Base-by-base conservation (phyloP, 768 basidiomycete genomes). In the Gymnopilus dilepis region DNA sequence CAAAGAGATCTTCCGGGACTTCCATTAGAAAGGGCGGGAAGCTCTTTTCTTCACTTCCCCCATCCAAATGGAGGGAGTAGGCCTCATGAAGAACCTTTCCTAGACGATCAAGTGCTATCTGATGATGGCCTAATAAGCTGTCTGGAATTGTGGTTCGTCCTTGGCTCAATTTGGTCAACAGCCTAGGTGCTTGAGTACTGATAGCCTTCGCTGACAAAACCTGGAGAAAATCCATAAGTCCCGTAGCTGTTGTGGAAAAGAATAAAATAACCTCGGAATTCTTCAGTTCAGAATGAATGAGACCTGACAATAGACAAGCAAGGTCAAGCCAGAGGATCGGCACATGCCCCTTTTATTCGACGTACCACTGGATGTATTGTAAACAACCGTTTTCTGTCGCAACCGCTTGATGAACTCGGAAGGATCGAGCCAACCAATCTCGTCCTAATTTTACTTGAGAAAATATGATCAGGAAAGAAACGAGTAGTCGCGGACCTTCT, bases 11-110 rank as follows among this genome's bases (percentile, higher is more conserved):
- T 55, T 45, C 53, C 4, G 59, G 37, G 7, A 11, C 43, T 28
- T 60, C 59, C 59, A 54, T 60, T 11, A 60, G n/a, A 21, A 55
- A 60, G 21, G 59, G 40, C 7, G 53, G 53, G 9, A 60, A 47
- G 2, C 19, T 24, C 12, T 41, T 6, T 6, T 21, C 22, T 8
- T 37, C 37, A 7, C 28, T 31, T 40, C 37, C 59, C 34, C 50
- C 17, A 17, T 60, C 22, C 21, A 33, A 4, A 2, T 45, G 38
- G 8, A 52, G 22, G 17, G 40, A 13, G 41, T 60, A 60, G 17
- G 19, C 30, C 6, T 15, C 12, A 13, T 33, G 51, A n/a, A 55
- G 45, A 21, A 28, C 37, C 12, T 47, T 7, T 7, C 13, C 12
- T 31, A 60, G 30, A 22, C 54, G 41, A 17, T 53, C n/a, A 30